Base-by-base conservation (phyloP, 2,329 filamentous ascomycete species). In the Polychaeton citri region DNA sequence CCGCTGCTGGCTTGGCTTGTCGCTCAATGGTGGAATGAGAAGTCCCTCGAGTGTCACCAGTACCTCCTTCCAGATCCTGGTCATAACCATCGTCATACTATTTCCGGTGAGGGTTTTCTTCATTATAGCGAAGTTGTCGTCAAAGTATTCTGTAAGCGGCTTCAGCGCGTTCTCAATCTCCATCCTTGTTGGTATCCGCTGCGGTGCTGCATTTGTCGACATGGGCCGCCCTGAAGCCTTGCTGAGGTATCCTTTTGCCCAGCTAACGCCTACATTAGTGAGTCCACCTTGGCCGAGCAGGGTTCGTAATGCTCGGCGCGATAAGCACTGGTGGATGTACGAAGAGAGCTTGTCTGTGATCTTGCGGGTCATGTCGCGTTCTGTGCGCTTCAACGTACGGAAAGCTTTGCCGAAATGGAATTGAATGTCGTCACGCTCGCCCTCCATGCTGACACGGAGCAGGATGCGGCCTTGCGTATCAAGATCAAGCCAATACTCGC, bases 21-120 rank as follows among this genome's bases (percentile, higher is more conserved):
- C 90, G 5, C 87, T 95, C 7, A 98, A 66, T 6, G 90, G 90
- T 13, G 90, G 90, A 3, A 98, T 88, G 26, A 98, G 71, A 13
- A 98, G 69, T 24, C 74, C 74, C 61, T 98, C 90, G 44, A 96
- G 81, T 1, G 88, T 92, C 48, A 87, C 78, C 12, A 98, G 69
- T 1, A 94, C 87, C 58, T 98, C 90, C 61, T 98, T 98, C 90
- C 90, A 98, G 5, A 98, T 64, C 31, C 90, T 77, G 16, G 86
- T 92, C 90, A 98, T 98, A 49, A 98, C 90, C 55, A 90, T 87
- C 49, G 87, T 77, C 88, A 98, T 95, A n/a, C 90, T 92, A 38
- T 85, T 79, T 39, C 86, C 81, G 1, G 90, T 96, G 38, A 98
- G 67, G 1, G 88, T 95, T 59, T 90, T 78, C 63, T 96, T 95